Evolutionary conservation across 441 rosid species (phyloP), one percentile per base, ranked within the genome.

Genomic region (Melastoma candidum): DNA sequence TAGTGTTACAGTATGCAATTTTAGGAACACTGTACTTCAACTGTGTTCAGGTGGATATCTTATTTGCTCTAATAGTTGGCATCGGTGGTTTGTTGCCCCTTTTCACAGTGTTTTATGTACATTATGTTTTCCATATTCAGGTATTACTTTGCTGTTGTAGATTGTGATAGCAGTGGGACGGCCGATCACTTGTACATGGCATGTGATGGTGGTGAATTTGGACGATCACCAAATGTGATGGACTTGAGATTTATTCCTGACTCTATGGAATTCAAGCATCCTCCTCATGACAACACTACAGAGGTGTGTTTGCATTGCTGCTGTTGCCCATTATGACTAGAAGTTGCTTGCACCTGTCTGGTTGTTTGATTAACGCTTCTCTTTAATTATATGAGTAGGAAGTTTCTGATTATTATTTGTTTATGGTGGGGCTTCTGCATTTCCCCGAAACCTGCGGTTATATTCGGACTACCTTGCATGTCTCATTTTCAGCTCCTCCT

Each of bases 161-260:
- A 74, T 69, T 92, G 95, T 70, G 86, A 88, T 72, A 80, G 92
- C 8, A 63, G 59, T 65, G 79, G 92, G 49, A 88, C 97, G 14
- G 92, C 95, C 43, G 95, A 88, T 65, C 66, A 74, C 75, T 72
- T 92, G 51, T 87, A 87, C 68, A 82, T 75, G 60, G 59, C 74
- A 48, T 85, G 98, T 60, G 95, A 92, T 75, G 98, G 97, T 48
- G 59, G 66, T 51, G 98, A 92, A 72, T 81, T 92, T 69, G 98
- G 81, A 74, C 79, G 89, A 64, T 85, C 98, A 24, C 75, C 98
- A n/a, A 93, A 86, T 79, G 86, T 84, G 66, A 85, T 93, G 39
- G 98, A 93, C 63, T 71, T 93, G 55, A 84, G 97, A 73, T 93
- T 84, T 72, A 77, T 93, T 71, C 97, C 98, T 1, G 95, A 93